Evolutionary conservation across 805 yeast genomes (phyloP), one percentile per base, ranked within the genome.

Genomic region (Metschnikowia drakensbergensis): DNA sequence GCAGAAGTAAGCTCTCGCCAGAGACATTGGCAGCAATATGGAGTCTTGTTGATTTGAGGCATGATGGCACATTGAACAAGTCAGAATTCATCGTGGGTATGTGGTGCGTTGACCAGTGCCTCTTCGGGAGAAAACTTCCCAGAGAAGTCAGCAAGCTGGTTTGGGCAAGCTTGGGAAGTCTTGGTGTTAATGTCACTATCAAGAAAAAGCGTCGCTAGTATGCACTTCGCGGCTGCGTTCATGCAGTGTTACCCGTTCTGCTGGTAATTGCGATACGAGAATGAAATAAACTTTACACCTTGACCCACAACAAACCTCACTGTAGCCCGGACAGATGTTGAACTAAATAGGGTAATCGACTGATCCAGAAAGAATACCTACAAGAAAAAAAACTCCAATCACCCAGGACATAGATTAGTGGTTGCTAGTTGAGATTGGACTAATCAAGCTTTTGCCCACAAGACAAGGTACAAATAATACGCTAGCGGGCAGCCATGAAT

Each of bases 81-180:
- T 84, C 82, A 33, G 92, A 91, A 54, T 94, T 94, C 59, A 69
- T 92, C 30, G 92, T 91, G n/a, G 99, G 99, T 0, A 91, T 88
- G 86, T 94, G 99, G 99, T 67, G 91, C 4, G 91, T 94, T 2
- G 99, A 94, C 65, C 99, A 94, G 67, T 88, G 97, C 62, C 72
- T 94, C 10, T 94, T 92, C 62, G 99, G 99, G 0, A 75, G 96
- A 35, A 94, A 94, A 63, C 69, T 94, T 42, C 98, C 99, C 0
- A 76, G 79, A 50, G 67, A 67, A 34, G 79, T 94, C 5, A 82
- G 79, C 36, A 80, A 77, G 4, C 77, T 75, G 28, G 82, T 92
- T 1, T 94, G 98, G 98, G 77, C 80, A 37, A 86, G 95, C 64
- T 86, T 87, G 9, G 77, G 77, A 33, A 71, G 69, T 37, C 66